Evolutionary conservation across 202 grass and related monocot genomes (phyloP).

Genomic region (Sporobolus alterniflorus): DNA sequence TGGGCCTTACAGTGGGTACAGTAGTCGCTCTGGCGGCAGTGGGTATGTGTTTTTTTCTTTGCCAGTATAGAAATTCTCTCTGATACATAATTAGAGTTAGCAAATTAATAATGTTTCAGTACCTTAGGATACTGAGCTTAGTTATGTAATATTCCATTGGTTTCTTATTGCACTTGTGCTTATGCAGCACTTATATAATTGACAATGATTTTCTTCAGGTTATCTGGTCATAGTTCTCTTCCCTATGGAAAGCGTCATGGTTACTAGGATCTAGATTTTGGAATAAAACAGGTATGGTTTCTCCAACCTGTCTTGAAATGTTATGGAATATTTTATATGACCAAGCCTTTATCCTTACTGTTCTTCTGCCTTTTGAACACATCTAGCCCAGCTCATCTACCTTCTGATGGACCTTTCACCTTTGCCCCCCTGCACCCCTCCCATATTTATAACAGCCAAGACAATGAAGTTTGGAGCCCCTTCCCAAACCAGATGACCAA

Average conservation of each 20-base stretch:
- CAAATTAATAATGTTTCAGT: constrained; percentile 2
- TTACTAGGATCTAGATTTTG: constrained; percentile 59
- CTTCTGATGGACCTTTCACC: constrained; percentile 75
- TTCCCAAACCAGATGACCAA: constrained; percentile 92
- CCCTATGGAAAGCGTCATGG: constrained; percentile 81
- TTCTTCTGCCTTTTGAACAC: constrained; percentile 50
- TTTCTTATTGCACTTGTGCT: constrained; percentile 1
- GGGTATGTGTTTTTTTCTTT: constrained; percentile 64
- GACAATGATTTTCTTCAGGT: constrained; percentile 50
- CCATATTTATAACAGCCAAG: constrained; percentile 69
- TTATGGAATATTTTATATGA: constrained; percentile 34
- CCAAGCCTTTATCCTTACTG: constrained; percentile 34
- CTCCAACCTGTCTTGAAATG: constrained; percentile 44
- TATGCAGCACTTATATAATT: neutral
- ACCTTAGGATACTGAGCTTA: neutral
- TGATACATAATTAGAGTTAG: constrained; percentile 18
- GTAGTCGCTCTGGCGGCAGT: constrained; percentile 62
- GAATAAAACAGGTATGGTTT: constrained; percentile 63
- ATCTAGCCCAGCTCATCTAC: constrained; percentile 59
- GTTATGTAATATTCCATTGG: constrained; percentile 26
- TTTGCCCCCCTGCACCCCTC: constrained; percentile 53
- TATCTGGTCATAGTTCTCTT: constrained; percentile 66
- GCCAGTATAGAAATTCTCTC: neutral
- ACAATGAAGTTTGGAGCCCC: constrained; percentile 76
- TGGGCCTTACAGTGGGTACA: constrained; percentile 73